Percentiles rank a stretch among this genome's conserved stretches.
Conservation (phyloP, 352 stramenopile species). For the Hyaloperonospora arabidopsidis region DNA sequence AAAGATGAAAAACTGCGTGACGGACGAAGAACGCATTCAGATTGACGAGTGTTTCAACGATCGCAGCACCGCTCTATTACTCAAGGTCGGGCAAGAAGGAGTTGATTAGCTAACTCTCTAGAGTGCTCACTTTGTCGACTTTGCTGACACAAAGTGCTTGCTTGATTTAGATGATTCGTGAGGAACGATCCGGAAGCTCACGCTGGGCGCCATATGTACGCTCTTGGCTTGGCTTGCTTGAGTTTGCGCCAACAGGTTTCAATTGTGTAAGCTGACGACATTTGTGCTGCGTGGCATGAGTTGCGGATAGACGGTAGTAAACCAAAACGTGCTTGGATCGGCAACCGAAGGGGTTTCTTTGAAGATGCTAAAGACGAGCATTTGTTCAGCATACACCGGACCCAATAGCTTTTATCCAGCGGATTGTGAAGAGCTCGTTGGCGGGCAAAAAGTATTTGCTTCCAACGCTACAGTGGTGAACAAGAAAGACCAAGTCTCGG, state of each 20-base stretch:
- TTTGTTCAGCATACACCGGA: constrained; percentile 63
- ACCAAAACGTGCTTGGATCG: constrained; percentile 50
- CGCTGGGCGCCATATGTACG: constrained; percentile 76
- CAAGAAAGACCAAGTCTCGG: constrained; percentile 12
- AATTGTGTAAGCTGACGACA: not conserved
- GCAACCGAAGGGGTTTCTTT: constrained; percentile 50
- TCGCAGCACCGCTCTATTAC: constrained; percentile 42
- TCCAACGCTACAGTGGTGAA: constrained; percentile 24
- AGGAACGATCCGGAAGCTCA: constrained; percentile 39
- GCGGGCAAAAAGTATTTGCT: constrained; percentile 46
- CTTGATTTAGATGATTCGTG: constrained; percentile 47
- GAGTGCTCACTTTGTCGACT: not conserved
- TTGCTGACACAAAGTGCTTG: constrained; percentile 2
- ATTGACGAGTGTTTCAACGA: constrained; percentile 59
- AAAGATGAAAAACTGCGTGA: constrained; percentile 68
- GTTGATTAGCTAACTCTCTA: not conserved
- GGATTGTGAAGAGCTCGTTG: constrained; percentile 44
- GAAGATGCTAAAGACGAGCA: constrained; percentile 43
- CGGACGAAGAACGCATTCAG: constrained; percentile 40
- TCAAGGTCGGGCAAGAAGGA: constrained; percentile 22
- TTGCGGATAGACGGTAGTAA: constrained; percentile 44
- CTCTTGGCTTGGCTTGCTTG: not conserved
- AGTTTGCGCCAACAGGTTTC: not conserved
- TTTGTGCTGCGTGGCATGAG: not conserved
- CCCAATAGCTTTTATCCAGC: constrained; percentile 57